Conservation (phyloP, 2,329 filamentous ascomycete genomes). For the Aspergillus piperis region DNA sequence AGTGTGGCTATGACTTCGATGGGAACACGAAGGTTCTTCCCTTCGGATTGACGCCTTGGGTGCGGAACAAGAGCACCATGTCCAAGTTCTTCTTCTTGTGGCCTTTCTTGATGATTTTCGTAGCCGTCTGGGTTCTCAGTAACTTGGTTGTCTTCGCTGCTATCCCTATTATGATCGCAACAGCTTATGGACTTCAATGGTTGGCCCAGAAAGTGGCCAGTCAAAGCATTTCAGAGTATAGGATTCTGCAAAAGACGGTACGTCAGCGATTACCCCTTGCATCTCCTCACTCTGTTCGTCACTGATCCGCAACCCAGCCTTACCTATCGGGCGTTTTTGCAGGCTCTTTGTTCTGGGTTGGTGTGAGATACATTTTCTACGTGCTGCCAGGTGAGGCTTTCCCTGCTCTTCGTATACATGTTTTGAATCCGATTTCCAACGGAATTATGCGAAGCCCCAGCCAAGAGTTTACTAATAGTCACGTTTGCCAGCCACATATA, state of each 20-base stretch:
- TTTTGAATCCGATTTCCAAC: too few species aligned
- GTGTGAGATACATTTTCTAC: constrained; percentile 71
- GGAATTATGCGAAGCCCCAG: neutral
- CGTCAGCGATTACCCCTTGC: constrained; percentile 32
- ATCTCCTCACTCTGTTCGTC: neutral
- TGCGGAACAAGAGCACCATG: constrained; percentile 76
- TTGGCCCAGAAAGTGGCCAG: constrained; percentile 74
- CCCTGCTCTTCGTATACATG: too few species aligned
- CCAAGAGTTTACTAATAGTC: constrained; percentile 1
- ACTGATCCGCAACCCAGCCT: constrained; percentile 57
- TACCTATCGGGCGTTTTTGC: constrained; percentile 94
- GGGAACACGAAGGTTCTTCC: constrained; percentile 69
- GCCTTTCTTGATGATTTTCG: constrained; percentile 76
- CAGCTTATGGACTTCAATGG: constrained; percentile 71
- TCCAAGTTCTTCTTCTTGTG: constrained; percentile 86
- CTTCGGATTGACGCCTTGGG: constrained; percentile 72
- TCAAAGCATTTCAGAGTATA: constrained; percentile 85
- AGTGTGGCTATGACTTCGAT: constrained; percentile 80
- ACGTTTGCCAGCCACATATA: constrained; percentile 59
- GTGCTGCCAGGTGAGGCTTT: constrained; percentile 67
- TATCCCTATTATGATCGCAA: constrained; percentile 68
- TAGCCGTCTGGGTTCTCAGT: constrained; percentile 70
- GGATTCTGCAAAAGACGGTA: constrained; percentile 85
- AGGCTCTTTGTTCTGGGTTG: constrained; percentile 78
- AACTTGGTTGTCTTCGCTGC: constrained; percentile 73